Evolutionary conservation across 768 basidiomycete genomes (phyloP).

Genomic region (Podaxis sp.): DNA sequence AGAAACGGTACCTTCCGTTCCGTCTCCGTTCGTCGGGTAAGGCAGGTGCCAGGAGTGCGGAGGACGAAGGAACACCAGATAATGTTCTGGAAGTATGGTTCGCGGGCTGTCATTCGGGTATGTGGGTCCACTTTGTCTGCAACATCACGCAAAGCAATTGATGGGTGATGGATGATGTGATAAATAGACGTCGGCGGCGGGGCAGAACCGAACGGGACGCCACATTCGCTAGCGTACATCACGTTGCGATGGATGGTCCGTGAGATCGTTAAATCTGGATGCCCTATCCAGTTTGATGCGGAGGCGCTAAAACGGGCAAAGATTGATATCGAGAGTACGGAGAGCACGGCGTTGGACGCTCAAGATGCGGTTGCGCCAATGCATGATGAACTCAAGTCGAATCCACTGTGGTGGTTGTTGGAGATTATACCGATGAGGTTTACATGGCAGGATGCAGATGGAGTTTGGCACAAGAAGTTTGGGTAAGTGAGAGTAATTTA

Average conservation of each 20-base stretch:
- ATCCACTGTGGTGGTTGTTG: slow-evolving; percentile 66
- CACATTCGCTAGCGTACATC: slow-evolving; percentile 54
- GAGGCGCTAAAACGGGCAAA: slow-evolving; percentile 44
- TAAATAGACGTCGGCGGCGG: slow-evolving; percentile 71
- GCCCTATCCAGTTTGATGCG: slow-evolving; percentile 59
- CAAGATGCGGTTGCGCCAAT: slow-evolving; percentile 49
- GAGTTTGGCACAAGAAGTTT: slow-evolving; percentile 53
- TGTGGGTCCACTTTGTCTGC: slow-evolving; percentile 22
- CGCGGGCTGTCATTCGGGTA: slow-evolving; percentile 68
- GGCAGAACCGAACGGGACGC: slow-evolving; percentile 41
- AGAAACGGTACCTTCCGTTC: background rate
- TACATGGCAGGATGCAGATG: slow-evolving; percentile 55
- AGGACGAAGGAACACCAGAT: slow-evolving; percentile 17
- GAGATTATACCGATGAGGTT: slow-evolving; percentile 60
- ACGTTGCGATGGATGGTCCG: slow-evolving; percentile 80
- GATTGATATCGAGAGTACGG: slow-evolving; percentile 26
- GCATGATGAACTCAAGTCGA: slow-evolving; percentile 48
- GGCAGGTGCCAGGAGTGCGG: slow-evolving; percentile 13
- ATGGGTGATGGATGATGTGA: background rate
- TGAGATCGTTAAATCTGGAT: slow-evolving; percentile 55
- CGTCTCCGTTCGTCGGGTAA: background rate
- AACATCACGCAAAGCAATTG: background rate
- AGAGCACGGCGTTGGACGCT: slow-evolving; percentile 27
- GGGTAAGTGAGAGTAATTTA: slow-evolving; percentile 41
- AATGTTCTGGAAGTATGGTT: slow-evolving; percentile 85